Percentiles rank a stretch among this genome's conserved stretches.
These are phyloP conservation scores for Rhododendron mucronatum DNA, from an alignment of 148 eudicot species.

Conservation along the genomic window DNA sequence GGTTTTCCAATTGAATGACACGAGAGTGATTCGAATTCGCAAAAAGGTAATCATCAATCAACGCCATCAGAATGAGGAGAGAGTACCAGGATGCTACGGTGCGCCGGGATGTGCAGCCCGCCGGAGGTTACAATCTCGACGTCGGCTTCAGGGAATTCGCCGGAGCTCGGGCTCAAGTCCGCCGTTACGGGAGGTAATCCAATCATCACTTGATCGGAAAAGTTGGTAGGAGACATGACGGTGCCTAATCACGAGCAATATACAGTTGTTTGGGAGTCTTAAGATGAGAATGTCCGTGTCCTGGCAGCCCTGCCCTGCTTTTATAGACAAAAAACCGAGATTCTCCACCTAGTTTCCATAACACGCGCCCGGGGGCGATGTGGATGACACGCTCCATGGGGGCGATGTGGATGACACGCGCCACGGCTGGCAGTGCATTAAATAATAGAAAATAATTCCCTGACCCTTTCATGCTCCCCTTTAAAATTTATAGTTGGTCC, in stretches of 20 bases:
- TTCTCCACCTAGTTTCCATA: neutral
- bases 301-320: neutral
- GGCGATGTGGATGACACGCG: neutral
- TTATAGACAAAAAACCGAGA: neutral
- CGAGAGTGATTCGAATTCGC: neutral
- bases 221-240: conserved; percentile 22
- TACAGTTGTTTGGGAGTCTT: neutral
- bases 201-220: neutral
- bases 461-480: neutral
- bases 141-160: conserved; percentile 29
- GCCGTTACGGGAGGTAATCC: neutral
- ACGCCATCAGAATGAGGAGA: neutral
- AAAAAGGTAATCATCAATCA: neutral
- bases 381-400: too few species aligned
- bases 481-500: too few species aligned
- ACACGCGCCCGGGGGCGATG: neutral
- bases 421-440: neutral
- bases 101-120: conserved; percentile 60
- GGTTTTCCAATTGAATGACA: neutral
- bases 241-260: too few species aligned
- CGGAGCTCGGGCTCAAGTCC: conserved; percentile 13
- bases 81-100: conserved; percentile 60
- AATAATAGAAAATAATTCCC: neutral
- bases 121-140: conserved; percentile 51
- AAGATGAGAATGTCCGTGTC: neutral